These are phyloP conservation scores for Mycena belliarum DNA, from an alignment of 768 basidiomycete species.

Conservation along the genomic window DNA sequence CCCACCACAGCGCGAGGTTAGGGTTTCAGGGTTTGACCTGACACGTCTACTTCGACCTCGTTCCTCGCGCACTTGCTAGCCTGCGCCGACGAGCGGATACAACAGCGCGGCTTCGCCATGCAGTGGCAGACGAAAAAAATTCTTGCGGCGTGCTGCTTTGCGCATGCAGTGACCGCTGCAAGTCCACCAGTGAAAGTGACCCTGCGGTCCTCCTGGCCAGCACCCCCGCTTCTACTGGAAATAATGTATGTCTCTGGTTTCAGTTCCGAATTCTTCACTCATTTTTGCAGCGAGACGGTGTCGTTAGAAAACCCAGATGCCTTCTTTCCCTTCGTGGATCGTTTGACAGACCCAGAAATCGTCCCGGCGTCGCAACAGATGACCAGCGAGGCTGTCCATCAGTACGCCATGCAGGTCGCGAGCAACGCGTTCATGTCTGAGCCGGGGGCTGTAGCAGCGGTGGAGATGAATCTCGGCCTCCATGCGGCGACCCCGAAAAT, in stretches of 20 bases:
- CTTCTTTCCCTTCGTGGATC: slow-evolving; percentile 77
- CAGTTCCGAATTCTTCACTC: not conserved
- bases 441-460: slow-evolving; percentile 51
- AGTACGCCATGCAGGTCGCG: slow-evolving; percentile 51
- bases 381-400: slow-evolving; percentile 54
- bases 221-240: slow-evolving; percentile 63
- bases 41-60: no score
- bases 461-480: slow-evolving; percentile 74
- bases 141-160: slow-evolving; percentile 1
- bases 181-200: slow-evolving; percentile 60
- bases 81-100: no score
- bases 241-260: slow-evolving; percentile 48
- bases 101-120: no score
- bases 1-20: no score
- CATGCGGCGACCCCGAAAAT: slow-evolving; percentile 81
- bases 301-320: slow-evolving; percentile 67
- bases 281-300: slow-evolving; percentile 69
- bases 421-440: slow-evolving; percentile 49
- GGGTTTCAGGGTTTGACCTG: no score
- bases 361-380: slow-evolving; percentile 35
- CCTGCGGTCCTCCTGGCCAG: slow-evolving; percentile 65
- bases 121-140: slow-evolving; percentile 5
- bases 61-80: no score
- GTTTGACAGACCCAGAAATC: slow-evolving; percentile 54
- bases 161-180: slow-evolving; percentile 7